A percentile compares a stretch with the other conserved stretches of the same genome.
phyloP scores from a whole-genome alignment of 805 yeast species.

The Metschnikowia amazonensis region DNA sequence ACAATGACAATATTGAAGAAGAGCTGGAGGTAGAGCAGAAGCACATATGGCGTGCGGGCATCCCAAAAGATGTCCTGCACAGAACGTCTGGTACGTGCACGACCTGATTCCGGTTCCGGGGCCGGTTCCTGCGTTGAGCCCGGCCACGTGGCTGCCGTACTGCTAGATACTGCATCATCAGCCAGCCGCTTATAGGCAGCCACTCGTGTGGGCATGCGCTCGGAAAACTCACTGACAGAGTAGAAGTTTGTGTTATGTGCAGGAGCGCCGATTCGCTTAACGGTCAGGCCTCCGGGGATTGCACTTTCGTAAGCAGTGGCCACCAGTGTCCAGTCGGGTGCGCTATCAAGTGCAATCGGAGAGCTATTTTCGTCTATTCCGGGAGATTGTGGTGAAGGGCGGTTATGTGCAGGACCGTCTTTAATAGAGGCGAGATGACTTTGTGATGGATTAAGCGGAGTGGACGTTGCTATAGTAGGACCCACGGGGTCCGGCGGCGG shows the following conservation, averaged over 20 bases:
- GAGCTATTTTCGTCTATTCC: conserved; percentile 1
- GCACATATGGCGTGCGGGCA: conserved; percentile 51
- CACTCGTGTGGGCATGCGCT: background rate
- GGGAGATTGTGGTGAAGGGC: background rate
- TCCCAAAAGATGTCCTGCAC: conserved; percentile 22
- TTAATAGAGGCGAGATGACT: background rate
- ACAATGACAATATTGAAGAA: conserved; percentile 53
- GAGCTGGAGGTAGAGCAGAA: conserved; percentile 63
- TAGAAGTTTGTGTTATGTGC: conserved; percentile 10
- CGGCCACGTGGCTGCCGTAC: no score
- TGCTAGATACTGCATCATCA: background rate
- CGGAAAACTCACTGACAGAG: conserved; percentile 6
- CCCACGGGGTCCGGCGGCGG: conserved; percentile 14
- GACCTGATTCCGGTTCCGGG: background rate
- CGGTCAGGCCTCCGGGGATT: background rate
- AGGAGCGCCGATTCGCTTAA: background rate
- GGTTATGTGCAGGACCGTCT: background rate
- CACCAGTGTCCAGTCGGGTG: background rate
- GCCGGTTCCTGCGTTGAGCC: background rate
- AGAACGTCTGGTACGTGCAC: background rate
- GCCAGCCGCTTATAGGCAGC: background rate
- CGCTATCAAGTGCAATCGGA: conserved; percentile 8
- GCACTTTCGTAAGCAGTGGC: conserved; percentile 3
- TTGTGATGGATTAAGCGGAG: conserved; percentile 15
- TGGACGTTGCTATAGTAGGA: conserved; percentile 17